Percentiles rank a stretch among this genome's conserved stretches.
Conservation (phyloP, 2,329 filamentous ascomycete genomes). For the Teratosphaeriaceae sp. region DNA sequence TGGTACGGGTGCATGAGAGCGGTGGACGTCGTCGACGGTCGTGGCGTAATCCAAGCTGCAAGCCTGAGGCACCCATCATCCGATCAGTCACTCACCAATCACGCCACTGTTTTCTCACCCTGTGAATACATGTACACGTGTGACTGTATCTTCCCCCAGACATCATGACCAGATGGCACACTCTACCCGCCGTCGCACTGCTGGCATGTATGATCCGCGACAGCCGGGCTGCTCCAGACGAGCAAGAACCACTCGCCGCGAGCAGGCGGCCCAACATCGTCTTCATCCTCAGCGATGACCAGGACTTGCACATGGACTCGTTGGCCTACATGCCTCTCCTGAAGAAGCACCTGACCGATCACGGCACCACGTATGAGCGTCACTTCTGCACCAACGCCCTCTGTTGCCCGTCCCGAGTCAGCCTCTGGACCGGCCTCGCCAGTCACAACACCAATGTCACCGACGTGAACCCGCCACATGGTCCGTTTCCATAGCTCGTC, state of each 20-base stretch:
- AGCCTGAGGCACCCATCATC: too few species aligned
- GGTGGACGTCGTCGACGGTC: too few species aligned
- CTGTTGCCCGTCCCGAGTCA: conserved; percentile 62
- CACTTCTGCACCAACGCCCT: conserved; percentile 62
- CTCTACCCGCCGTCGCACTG: background rate
- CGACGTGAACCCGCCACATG: conserved; percentile 48
- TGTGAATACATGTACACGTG: too few species aligned
- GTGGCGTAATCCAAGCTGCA: too few species aligned
- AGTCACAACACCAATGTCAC: conserved; percentile 69
- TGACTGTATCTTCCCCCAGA: too few species aligned
- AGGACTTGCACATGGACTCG: conserved; percentile 57
- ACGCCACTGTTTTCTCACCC: too few species aligned
- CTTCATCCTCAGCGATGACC: conserved; percentile 63
- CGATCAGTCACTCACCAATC: too few species aligned
- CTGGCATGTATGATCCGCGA: background rate
- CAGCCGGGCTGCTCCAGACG: background rate
- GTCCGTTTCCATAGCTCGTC: conserved; percentile 20
- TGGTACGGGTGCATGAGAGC: too few species aligned
- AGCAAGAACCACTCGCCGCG: conserved; percentile 3
- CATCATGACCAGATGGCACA: background rate
- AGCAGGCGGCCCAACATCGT: conserved; percentile 48
- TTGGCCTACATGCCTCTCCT: conserved; percentile 55
- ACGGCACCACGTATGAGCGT: conserved; percentile 54
- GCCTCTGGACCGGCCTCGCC: conserved; percentile 57
- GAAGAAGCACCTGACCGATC: conserved; percentile 48